Percentiles rank a stretch among this genome's conserved stretches.
phyloP scores from a whole-genome alignment of 192 early-diverging fungal genomes.

The Haplosporangium gracile region DNA sequence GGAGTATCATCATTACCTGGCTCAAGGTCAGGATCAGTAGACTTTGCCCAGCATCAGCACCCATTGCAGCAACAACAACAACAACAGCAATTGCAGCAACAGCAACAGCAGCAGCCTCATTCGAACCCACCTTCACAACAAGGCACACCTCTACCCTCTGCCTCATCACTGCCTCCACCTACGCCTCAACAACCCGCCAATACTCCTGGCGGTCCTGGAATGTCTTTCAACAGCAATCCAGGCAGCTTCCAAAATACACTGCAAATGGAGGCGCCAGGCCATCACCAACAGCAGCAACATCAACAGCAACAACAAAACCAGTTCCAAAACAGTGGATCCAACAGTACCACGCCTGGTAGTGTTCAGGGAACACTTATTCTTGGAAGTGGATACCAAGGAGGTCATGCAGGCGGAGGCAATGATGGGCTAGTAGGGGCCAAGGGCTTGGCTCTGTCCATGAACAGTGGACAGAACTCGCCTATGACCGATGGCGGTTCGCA shows the following conservation, averaged over 20 bases:
- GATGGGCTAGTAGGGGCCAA: neutral
- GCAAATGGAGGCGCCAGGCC: neutral
- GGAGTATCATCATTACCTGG: slow-evolving; percentile 26
- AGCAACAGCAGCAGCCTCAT: neutral
- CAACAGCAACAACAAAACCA: neutral
- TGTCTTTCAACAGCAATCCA: neutral
- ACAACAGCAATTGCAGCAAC: slow-evolving; percentile 11
- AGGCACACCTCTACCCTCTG: neutral
- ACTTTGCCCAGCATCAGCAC: slow-evolving; percentile 35
- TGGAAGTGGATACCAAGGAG: neutral
- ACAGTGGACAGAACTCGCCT: slow-evolving; percentile 5
- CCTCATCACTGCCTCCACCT: neutral
- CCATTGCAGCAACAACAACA: slow-evolving; percentile 35
- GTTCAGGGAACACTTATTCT: slow-evolving; percentile 14
- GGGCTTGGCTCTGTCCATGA: neutral
- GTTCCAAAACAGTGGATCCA: neutral
- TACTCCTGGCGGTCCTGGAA: neutral
- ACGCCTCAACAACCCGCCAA: neutral
- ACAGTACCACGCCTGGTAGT: slow-evolving; percentile 6
- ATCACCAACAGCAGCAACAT: neutral
- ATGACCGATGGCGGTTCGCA: neutral
- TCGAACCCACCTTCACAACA: slow-evolving; percentile 1
- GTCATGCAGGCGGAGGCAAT: neutral
- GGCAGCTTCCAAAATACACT: slow-evolving; percentile 7
- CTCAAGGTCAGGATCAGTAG: slow-evolving; percentile 34